These are phyloP conservation scores for Flaveria ramosissima DNA, from an alignment of 129 eudicot species.

Conservation along the genomic window DNA sequence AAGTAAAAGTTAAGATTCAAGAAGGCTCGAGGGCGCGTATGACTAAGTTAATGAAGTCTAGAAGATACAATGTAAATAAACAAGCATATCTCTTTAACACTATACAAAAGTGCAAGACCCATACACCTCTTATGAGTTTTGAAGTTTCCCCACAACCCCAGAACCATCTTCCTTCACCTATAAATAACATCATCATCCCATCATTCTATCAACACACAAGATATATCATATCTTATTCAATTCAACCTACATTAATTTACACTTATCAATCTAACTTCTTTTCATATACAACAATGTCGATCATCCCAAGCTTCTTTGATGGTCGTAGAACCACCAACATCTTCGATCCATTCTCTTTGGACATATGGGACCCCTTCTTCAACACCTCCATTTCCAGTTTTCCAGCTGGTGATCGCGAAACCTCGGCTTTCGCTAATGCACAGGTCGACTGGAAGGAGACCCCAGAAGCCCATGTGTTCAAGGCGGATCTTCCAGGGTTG, in stretches of 20 bases:
- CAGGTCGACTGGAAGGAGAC: constrained; percentile 48
- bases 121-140: not conserved
- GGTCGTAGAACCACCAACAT: constrained; percentile 42
- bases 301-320: constrained; percentile 52
- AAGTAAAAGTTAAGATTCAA: too few relatives aligned
- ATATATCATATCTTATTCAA: not conserved
- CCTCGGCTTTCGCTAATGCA: constrained; percentile 23
- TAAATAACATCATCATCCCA: constrained; percentile 19
- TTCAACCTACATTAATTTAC: not conserved
- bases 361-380: constrained; percentile 36
- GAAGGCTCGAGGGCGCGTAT: too few relatives aligned
- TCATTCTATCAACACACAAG: not conserved
- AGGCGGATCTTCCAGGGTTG: constrained; percentile 51
- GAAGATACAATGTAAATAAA: not conserved
- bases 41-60: not conserved
- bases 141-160: constrained; percentile 20
- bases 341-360: constrained; percentile 36
- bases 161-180: constrained; percentile 37
- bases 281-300: constrained; percentile 35
- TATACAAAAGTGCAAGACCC: constrained; percentile 24
- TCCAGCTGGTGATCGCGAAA: not conserved
- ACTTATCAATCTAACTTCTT: too few relatives aligned
- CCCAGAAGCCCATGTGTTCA: constrained; percentile 44
- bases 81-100: not conserved
- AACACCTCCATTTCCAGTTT: constrained; percentile 9